These are phyloP conservation scores for Eucalyptus shirleyi DNA, from an alignment of 345 rosid genomes.

Conservation along the genomic window DNA sequence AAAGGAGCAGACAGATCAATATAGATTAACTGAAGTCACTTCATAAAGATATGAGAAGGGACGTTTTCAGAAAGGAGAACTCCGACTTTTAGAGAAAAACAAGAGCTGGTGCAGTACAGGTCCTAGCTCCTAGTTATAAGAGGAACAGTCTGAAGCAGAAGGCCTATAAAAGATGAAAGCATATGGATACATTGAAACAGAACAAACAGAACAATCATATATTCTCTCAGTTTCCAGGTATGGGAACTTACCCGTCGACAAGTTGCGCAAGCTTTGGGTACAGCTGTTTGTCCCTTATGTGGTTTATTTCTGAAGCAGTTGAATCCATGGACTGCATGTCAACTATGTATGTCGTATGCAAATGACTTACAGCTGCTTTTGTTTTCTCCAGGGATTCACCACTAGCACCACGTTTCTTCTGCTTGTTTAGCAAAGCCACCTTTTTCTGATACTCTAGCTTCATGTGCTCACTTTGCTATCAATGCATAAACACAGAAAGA, in stretches of 20 bases:
- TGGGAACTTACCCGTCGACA: slow-evolving; percentile 58
- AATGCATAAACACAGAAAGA: not conserved
- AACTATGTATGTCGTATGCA: slow-evolving; percentile 86
- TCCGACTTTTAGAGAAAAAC: not conserved
- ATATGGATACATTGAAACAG: not conserved
- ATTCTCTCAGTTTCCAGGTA: not conserved
- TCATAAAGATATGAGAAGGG: not conserved
- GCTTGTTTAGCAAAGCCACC: slow-evolving; percentile 56
- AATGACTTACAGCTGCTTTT: slow-evolving; percentile 86
- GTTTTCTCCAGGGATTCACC: slow-evolving; percentile 86
- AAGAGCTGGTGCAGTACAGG: not conserved
- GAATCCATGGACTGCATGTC: slow-evolving; percentile 99
- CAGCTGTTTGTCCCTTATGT: slow-evolving; percentile 74
- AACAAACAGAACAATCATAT: not conserved
- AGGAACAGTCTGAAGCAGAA: not conserved
- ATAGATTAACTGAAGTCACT: not conserved
- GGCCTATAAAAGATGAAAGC: not conserved
- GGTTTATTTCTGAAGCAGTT: slow-evolving; percentile 81
- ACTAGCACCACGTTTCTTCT: slow-evolving; percentile 67
- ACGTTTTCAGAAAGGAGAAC: not conserved
- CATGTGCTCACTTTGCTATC: slow-evolving; percentile 91
- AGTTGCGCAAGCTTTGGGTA: slow-evolving; percentile 72
- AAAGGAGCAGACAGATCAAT: not conserved
- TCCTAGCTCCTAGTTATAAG: not conserved
- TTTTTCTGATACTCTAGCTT: slow-evolving; percentile 91